Conservation (phyloP, 495 filamentous ascomycete species). For the Opeltia flavorubescens region DNA sequence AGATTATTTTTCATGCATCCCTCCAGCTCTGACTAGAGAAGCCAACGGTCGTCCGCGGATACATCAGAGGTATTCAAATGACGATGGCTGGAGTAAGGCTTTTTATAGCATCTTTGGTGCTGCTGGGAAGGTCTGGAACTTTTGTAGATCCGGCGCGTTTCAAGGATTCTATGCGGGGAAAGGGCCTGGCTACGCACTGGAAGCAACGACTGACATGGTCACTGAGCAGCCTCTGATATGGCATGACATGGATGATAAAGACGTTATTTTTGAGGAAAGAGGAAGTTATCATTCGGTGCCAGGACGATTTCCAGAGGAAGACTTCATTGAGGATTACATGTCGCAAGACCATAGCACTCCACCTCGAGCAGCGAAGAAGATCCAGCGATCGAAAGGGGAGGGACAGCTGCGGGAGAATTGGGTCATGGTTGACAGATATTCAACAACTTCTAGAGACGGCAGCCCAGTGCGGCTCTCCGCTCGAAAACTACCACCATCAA, state of each 20-base stretch:
- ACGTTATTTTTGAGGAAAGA: slow-evolving; percentile 3
- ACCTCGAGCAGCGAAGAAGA: slow-evolving; percentile 10
- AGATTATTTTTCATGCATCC: slow-evolving; percentile 11
- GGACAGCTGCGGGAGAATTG: slow-evolving; percentile 50
- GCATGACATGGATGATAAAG: slow-evolving; percentile 19
- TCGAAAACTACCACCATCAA: slow-evolving; percentile 17
- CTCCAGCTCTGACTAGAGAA: slow-evolving; percentile 26
- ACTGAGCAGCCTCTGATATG: slow-evolving; percentile 17
- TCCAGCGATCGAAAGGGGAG: slow-evolving; percentile 28
- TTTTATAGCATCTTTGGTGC: slow-evolving; percentile 42
- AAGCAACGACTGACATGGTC: slow-evolving; percentile 8
- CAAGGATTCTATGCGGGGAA: slow-evolving; percentile 76
- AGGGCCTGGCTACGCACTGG: slow-evolving; percentile 50
- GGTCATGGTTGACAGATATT: slow-evolving; percentile 53
- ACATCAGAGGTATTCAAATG: not conserved
- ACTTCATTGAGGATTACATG: slow-evolving; percentile 23
- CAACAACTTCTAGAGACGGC: slow-evolving; percentile 8
- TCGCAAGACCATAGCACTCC: slow-evolving; percentile 20
- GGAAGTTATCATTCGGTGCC: slow-evolving; percentile 23
- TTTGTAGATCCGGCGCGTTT: slow-evolving; percentile 62
- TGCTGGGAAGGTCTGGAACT: slow-evolving; percentile 63
- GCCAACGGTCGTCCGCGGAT: slow-evolving; percentile 7
- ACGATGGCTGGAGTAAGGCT: slow-evolving; percentile 29
- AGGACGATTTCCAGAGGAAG: slow-evolving; percentile 29
- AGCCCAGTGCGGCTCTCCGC: slow-evolving; percentile 15